Evolutionary conservation across 352 stramenopile species (phyloP).

Genomic region (Globisporangium yorkense): DNA sequence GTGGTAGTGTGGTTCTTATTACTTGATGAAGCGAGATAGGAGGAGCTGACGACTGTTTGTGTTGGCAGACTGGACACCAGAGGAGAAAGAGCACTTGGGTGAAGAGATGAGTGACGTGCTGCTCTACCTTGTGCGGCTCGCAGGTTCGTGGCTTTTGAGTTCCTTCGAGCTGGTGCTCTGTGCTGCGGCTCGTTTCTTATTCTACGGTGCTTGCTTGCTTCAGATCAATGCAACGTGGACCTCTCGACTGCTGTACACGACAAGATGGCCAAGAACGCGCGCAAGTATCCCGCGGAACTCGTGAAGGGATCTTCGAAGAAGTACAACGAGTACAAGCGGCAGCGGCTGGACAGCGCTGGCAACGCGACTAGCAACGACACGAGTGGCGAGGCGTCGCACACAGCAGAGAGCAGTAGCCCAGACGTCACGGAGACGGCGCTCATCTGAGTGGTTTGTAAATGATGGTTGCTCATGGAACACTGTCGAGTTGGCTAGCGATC

Average conservation of each 20-base stretch:
- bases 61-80: constrained; percentile 49
- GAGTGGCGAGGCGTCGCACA: background rate
- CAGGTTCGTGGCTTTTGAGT: constrained; percentile 23
- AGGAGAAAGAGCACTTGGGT: constrained; percentile 88
- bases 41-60: background rate
- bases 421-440: constrained; percentile 4
- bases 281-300: constrained; percentile 71
- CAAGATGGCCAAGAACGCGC: constrained; percentile 91
- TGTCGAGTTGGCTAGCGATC: no score
- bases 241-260: constrained; percentile 81
- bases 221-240: constrained; percentile 88
- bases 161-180: background rate
- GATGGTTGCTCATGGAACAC: background rate
- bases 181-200: background rate
- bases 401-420: background rate
- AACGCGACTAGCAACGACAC: background rate
- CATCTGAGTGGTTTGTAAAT: constrained; percentile 5
- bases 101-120: constrained; percentile 97
- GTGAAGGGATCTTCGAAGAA: constrained; percentile 69
- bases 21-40: background rate
- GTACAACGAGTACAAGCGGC: constrained; percentile 76
- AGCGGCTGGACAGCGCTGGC: constrained; percentile 25
- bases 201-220: background rate
- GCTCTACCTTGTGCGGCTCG: constrained; percentile 96
- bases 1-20: background rate